Evolutionary conservation across 305 asterid genomes (phyloP), one percentile per base, ranked within the genome.

Genomic region (Plantago lanceolata): DNA sequence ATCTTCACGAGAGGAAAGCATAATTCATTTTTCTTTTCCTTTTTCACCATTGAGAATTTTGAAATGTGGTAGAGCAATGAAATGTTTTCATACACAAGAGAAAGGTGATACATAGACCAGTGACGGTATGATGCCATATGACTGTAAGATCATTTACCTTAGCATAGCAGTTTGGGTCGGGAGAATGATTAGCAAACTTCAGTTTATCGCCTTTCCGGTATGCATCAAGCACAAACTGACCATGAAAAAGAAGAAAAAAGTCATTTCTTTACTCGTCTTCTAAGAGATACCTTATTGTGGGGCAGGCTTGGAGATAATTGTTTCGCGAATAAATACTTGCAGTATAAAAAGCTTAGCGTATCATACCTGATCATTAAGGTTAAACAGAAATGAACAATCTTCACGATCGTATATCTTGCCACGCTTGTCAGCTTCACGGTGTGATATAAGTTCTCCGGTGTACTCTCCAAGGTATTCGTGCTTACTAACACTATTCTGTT

Each of bases 371-470:
- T 94, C 95, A 71, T 88, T 88, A 28, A 94, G 80, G 78, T 94
- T 88, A 68, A 90, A 94, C 35, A 94, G 96, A 78, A 90, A 94
- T 2, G 97, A 94, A 20, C 94, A 94, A 71, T 88, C 86, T 75
- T 82, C 95, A 45, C 93, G 93, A 64, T 94, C 99, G 66, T 94
- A 94, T 57, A 90, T 88, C 88, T 90, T 90, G 62, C 97, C 99
- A 35, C 97, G 97, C 86, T 88, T 90, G 77, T 90, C 99, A 74
- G 99, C 99, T 79, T 94, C 99, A 33, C 90, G 92, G 68, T 94
- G 99, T 20, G 99, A 88, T 77, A 94, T 88, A 35, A 90, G 72
- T 76, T 94, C 99, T 44, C 97, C 97, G 16, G 99, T 94, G 82
- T 94, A 94, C 75, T 90, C 96, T 37, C 97, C 97, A 43, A 90